These are phyloP conservation scores for Hypoxylon perforatum DNA, from an alignment of 495 filamentous ascomycete species.

Conservation along the genomic window DNA sequence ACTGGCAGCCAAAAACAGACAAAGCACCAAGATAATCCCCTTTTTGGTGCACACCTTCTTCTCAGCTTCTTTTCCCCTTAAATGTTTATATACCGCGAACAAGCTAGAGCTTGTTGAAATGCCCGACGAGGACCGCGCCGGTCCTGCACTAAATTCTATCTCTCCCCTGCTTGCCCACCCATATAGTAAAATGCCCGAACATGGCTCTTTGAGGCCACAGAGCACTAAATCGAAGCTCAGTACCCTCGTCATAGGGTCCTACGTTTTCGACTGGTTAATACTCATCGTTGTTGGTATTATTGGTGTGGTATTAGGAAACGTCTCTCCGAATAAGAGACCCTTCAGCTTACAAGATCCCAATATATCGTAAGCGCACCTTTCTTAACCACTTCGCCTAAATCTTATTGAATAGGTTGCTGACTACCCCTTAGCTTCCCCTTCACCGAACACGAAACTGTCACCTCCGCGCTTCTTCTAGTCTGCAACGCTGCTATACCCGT, in stretches of 20 bases:
- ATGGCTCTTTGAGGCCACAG: constrained; percentile 18
- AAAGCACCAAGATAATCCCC: neutral
- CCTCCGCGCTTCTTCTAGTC: constrained; percentile 65
- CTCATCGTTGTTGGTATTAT: constrained; percentile 52
- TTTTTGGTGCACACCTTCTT: constrained; percentile 6
- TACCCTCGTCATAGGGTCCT: constrained; percentile 51
- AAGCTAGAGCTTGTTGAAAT: constrained; percentile 33
- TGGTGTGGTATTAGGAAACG: constrained; percentile 59
- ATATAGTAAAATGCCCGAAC: constrained; percentile 47
- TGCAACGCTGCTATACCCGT: constrained; percentile 69
- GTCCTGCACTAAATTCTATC: constrained; percentile 26
- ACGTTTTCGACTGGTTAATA: constrained; percentile 61
- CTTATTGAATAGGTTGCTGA: constrained; percentile 66
- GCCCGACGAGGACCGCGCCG: constrained; percentile 33
- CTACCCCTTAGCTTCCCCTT: constrained; percentile 75
- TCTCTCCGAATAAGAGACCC: constrained; percentile 67
- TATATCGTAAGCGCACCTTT: constrained; percentile 52
- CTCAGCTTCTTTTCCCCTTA: constrained; percentile 1
- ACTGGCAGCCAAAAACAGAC: neutral
- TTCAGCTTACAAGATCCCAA: constrained; percentile 60
- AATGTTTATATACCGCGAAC: constrained; percentile 7
- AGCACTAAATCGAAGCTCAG: constrained; percentile 40
- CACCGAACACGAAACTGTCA: constrained; percentile 77
- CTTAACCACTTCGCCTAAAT: constrained; percentile 53
- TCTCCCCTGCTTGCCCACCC: constrained; percentile 38